These are phyloP conservation scores for Gigaspora rosea DNA, from an alignment of 192 early-diverging fungal species.

Conservation along the genomic window DNA sequence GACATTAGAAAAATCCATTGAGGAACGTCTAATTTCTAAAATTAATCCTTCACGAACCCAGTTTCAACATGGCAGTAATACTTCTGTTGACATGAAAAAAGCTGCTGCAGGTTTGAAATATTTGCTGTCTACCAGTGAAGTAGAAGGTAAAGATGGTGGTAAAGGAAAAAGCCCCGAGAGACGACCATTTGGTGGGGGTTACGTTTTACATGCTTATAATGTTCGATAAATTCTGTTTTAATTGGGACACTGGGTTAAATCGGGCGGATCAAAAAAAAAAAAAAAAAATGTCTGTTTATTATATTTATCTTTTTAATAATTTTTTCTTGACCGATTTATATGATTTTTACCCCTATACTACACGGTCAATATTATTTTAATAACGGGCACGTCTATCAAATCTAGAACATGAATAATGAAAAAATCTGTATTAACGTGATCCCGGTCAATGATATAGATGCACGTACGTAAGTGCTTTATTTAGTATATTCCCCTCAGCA, in stretches of 20 bases:
- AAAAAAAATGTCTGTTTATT: background rate
- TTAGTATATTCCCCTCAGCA: background rate
- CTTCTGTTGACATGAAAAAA: conserved; percentile 35
- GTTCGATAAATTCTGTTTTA: conserved; percentile 14
- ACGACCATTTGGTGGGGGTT: conserved; percentile 21
- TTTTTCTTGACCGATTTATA: background rate
- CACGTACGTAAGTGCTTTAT: background rate
- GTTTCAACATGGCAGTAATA: background rate
- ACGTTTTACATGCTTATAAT: conserved; percentile 29
- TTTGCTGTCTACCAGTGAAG: conserved; percentile 42
- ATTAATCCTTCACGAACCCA: conserved; percentile 27
- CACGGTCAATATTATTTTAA: conserved; percentile 3
- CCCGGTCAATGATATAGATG: conserved; percentile 6
- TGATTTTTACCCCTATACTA: background rate
- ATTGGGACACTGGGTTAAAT: background rate
- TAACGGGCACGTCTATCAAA: conserved; percentile 3
- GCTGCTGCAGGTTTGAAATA: conserved; percentile 48
- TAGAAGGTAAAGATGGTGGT: conserved; percentile 28
- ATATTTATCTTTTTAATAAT: background rate
- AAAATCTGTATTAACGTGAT: background rate
- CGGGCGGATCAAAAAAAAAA: background rate
- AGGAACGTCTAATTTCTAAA: conserved; percentile 41
- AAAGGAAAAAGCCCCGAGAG: conserved; percentile 33
- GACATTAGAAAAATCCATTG: conserved; percentile 50
- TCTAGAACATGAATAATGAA: conserved; percentile 1